These are phyloP conservation scores for Groenewaldozyma tartarivorans DNA, from an alignment of 805 yeast species.

Conservation along the genomic window DNA sequence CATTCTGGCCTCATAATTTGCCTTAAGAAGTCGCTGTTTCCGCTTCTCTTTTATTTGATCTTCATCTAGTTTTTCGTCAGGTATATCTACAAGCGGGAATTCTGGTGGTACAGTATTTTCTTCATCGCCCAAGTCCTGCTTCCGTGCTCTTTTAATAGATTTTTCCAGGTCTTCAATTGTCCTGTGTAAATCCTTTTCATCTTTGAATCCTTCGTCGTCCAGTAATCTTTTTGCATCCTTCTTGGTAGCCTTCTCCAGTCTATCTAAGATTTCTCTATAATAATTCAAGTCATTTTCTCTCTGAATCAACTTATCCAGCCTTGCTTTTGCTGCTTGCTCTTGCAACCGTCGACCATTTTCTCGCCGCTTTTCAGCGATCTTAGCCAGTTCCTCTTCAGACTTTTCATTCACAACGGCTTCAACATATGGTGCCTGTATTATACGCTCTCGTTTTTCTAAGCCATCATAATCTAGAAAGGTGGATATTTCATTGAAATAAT, in stretches of 20 bases:
- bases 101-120: slow-evolving; percentile 43
- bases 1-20: slow-evolving; percentile 80
- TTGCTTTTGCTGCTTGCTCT: slow-evolving; percentile 80
- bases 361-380: slow-evolving; percentile 67
- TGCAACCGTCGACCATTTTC: slow-evolving; percentile 85
- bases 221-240: slow-evolving; percentile 46
- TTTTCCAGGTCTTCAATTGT: slow-evolving; percentile 56
- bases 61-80: slow-evolving; percentile 73
- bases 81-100: slow-evolving; percentile 67
- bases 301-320: slow-evolving; percentile 70
- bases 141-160: slow-evolving; percentile 57
- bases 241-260: slow-evolving; percentile 33
- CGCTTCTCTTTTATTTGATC: slow-evolving; percentile 82
- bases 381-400: slow-evolving; percentile 69
- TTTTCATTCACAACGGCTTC: slow-evolving; percentile 55
- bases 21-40: slow-evolving; percentile 70
- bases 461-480: slow-evolving; percentile 48
- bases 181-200: slow-evolving; percentile 59
- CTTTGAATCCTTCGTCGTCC: slow-evolving; percentile 69
- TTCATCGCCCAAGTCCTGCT: slow-evolving; percentile 48
- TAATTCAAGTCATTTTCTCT: slow-evolving; percentile 74
- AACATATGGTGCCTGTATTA: slow-evolving; percentile 73
- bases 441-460: slow-evolving; percentile 60
- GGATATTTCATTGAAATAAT: slow-evolving; percentile 57
- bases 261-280: slow-evolving; percentile 48